A percentile compares a stretch with the other conserved stretches of the same genome.
phyloP scores from a whole-genome alignment of 2,329 filamentous ascomycete species.

The Laburnicola sp. region DNA sequence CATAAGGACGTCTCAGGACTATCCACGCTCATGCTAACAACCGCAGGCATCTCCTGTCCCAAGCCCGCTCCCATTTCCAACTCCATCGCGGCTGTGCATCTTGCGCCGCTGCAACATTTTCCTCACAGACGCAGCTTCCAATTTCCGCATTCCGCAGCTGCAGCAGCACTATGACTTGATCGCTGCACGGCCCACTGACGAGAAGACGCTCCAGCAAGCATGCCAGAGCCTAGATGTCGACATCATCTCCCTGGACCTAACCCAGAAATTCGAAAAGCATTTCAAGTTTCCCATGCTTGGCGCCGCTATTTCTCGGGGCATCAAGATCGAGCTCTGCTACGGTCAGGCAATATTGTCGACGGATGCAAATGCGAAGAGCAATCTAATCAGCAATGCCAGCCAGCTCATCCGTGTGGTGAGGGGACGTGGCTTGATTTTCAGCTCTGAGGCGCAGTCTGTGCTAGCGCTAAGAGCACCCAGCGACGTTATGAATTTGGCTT shows the following conservation, averaged over 20 bases:
- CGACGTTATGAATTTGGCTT: conserved; percentile 86
- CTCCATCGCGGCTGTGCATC: conserved; percentile 65
- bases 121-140: conserved; percentile 76
- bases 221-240: conserved; percentile 76
- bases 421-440: conserved; percentile 81
- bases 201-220: conserved; percentile 80
- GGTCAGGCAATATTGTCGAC: conserved; percentile 64
- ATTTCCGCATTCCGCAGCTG: conserved; percentile 76
- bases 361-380: conserved; percentile 68
- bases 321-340: conserved; percentile 91
- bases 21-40: no score
- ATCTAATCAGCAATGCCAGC: conserved; percentile 81
- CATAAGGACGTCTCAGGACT: no score
- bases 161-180: conserved; percentile 78
- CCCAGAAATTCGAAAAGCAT: conserved; percentile 72
- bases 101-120: conserved; percentile 79
- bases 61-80: conserved; percentile 52
- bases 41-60: conserved; percentile 51
- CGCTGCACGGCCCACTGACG: conserved; percentile 82
- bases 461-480: conserved; percentile 76
- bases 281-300: conserved; percentile 87
- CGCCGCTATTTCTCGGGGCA: conserved; percentile 77
- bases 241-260: conserved; percentile 87
- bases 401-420: conserved; percentile 79
- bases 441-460: conserved; percentile 73